A percentile compares a stretch with the other conserved stretches of the same genome.
phyloP scores from a whole-genome alignment of 1,284 basidiomycete genomes.

The Apiotrichum montevideense region DNA sequence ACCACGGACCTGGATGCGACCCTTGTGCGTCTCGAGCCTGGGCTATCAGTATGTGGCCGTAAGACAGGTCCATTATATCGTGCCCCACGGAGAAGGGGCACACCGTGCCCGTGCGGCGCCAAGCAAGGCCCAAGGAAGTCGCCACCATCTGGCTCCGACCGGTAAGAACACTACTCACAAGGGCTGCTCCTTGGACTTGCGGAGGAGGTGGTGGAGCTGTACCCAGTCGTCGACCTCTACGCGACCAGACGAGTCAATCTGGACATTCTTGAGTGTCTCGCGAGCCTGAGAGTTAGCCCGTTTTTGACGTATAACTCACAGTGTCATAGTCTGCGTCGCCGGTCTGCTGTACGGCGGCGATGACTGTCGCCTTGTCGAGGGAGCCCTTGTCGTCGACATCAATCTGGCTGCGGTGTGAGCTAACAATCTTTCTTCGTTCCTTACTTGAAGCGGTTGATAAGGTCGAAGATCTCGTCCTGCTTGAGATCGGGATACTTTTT shows the following conservation, averaged over 20 bases:
- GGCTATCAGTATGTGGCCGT: background rate
- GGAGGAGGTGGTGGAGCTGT: conserved; percentile 49
- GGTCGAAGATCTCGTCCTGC: conserved; percentile 85
- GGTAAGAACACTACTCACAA: conserved; percentile 24
- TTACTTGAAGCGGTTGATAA: conserved; percentile 89
- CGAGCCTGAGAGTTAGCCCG: conserved; percentile 36
- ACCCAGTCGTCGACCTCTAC: conserved; percentile 98
- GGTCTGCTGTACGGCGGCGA: conserved; percentile 66
- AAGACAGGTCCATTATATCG: too few relatives aligned
- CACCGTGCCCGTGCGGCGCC: too few relatives aligned
- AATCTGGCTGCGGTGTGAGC: conserved; percentile 56
- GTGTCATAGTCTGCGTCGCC: conserved; percentile 84
- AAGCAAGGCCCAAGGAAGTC: too few relatives aligned
- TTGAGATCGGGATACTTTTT: conserved; percentile 90
- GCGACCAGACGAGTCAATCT: conserved; percentile 88
- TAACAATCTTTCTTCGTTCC: too few relatives aligned
- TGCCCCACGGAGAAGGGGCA: background rate
- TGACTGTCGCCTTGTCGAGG: conserved; percentile 71
- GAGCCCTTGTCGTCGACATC: conserved; percentile 78
- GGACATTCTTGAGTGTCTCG: conserved; percentile 86
- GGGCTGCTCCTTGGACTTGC: conserved; percentile 34
- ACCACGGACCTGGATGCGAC: conserved; percentile 90
- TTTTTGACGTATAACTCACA: conserved; percentile 50
- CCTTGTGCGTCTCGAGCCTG: conserved; percentile 63
- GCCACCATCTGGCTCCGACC: too few relatives aligned